Conservation (phyloP, 2,329 filamentous ascomycete genomes). For the Exophiala mesophila region DNA sequence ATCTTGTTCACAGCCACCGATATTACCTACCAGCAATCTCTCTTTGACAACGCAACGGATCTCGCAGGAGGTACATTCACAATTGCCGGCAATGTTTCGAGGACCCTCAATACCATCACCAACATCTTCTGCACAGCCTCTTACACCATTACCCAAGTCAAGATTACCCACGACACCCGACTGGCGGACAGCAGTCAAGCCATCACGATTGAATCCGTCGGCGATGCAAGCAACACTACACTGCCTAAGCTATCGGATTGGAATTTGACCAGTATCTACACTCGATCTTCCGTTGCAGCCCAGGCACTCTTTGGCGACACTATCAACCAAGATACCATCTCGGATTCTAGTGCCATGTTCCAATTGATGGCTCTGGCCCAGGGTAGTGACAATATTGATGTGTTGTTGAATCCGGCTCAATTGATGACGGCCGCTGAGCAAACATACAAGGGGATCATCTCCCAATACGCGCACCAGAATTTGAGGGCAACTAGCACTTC, state of each 20-base stretch:
- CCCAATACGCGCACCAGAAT: constrained; percentile 22
- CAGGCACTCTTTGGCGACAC: constrained; percentile 21
- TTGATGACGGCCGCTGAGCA: constrained; percentile 19
- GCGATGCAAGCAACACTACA: constrained; percentile 29
- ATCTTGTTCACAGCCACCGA: constrained; percentile 24
- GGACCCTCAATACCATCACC: constrained; percentile 20
- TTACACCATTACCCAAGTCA: constrained; percentile 21
- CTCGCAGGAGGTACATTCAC: constrained; percentile 21
- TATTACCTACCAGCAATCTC: constrained; percentile 19
- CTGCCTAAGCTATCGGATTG: constrained; percentile 25
- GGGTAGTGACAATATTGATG: constrained; percentile 13
- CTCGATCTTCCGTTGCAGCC: constrained; percentile 13
- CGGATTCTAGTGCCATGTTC: constrained; percentile 19
- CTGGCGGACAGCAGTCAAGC: constrained; percentile 10
- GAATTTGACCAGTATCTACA: constrained; percentile 22
- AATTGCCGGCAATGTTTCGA: constrained; percentile 22
- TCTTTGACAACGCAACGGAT: constrained; percentile 22
- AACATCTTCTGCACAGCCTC: constrained; percentile 24
- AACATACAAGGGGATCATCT: constrained; percentile 23
- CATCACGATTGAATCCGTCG: constrained; percentile 17
- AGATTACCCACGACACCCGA: constrained; percentile 23
- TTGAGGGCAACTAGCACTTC: constrained; percentile 10
- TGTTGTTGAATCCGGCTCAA: constrained; percentile 17
- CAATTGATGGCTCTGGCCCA: constrained; percentile 21
- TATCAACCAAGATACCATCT: constrained; percentile 9